phyloP scores from a whole-genome alignment of 495 filamentous ascomycete species.

The Podospora australis region DNA sequence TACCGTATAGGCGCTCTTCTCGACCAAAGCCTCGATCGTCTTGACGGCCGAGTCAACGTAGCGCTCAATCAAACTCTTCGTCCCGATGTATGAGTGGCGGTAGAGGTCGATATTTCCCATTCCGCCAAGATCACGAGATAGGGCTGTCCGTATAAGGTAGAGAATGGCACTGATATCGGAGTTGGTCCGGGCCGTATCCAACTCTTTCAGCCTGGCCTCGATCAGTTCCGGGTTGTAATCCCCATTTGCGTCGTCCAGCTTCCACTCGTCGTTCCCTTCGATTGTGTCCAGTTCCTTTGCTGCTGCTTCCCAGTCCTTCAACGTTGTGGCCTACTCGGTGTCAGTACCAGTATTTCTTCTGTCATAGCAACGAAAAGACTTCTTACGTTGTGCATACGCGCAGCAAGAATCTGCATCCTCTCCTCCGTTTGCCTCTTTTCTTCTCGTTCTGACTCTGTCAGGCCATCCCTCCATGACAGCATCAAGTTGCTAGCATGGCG shows the following conservation, averaged over 20 bases:
- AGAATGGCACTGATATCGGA: conserved; percentile 69
- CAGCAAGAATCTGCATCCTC: conserved; percentile 54
- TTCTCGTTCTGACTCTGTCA: conserved; percentile 48
- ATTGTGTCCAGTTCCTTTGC: conserved; percentile 75
- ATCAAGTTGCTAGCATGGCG: conserved; percentile 39
- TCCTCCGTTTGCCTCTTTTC: conserved; percentile 47
- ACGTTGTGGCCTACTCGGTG: conserved; percentile 49
- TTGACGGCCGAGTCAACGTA: conserved; percentile 74
- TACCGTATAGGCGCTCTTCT: conserved; percentile 48
- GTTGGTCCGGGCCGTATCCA: conserved; percentile 68
- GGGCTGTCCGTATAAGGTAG: conserved; percentile 69
- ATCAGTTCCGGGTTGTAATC: conserved; percentile 70
- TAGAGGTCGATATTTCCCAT: conserved; percentile 84
- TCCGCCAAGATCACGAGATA: conserved; percentile 74
- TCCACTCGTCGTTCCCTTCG: conserved; percentile 81
- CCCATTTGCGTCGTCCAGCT: conserved; percentile 43
- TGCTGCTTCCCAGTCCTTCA: conserved; percentile 58
- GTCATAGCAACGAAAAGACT: conserved; percentile 50
- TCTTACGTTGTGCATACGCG: conserved; percentile 54
- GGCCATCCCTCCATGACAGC: conserved; percentile 48
- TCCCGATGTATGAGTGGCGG: conserved; percentile 77
- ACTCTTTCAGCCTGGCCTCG: conserved; percentile 57
- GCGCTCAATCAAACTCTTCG: conserved; percentile 76
- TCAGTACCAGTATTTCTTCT: conserved; percentile 27
- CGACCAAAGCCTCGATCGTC: conserved; percentile 64